A percentile compares a stretch with the other conserved stretches of the same genome.
Conservation (phyloP, 768 basidiomycete genomes). For the Tulasnella sp. region DNA sequence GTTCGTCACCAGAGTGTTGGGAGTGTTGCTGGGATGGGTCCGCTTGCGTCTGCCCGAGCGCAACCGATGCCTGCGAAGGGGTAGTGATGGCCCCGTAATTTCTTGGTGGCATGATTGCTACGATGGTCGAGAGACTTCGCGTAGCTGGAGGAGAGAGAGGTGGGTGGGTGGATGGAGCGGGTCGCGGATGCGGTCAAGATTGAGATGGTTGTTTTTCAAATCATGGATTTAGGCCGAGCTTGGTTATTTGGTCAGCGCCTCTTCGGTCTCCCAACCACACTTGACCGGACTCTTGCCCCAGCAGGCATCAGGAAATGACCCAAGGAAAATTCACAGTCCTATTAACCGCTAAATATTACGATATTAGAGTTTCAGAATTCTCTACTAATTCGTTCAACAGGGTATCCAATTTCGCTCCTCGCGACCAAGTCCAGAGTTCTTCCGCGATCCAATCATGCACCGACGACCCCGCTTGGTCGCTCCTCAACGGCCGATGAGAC, state of each 20-base stretch:
- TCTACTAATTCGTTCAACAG: slow-evolving; percentile 4
- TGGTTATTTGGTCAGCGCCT: neutral
- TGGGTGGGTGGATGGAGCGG: neutral
- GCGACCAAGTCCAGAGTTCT: slow-evolving; percentile 8
- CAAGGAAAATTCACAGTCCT: neutral
- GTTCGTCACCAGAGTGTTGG: slow-evolving; percentile 11
- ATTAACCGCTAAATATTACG: neutral
- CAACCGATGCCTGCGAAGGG: neutral
- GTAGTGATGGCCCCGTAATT: neutral
- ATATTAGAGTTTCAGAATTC: neutral
- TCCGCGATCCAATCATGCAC: neutral
- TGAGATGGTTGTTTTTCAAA: neutral
- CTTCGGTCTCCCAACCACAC: neutral
- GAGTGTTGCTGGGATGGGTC: neutral
- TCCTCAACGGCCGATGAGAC: neutral
- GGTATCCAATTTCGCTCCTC: neutral
- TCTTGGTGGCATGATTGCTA: neutral
- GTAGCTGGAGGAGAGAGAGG: neutral
- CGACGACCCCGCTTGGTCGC: neutral
- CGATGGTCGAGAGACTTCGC: neutral
- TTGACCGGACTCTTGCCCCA: neutral
- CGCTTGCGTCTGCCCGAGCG: neutral
- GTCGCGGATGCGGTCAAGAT: slow-evolving; percentile 3
- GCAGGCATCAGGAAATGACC: neutral
- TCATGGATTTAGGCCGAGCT: slow-evolving; percentile 14